Evolutionary conservation across 2,329 filamentous ascomycete species (phyloP), one percentile per base, ranked within the genome.

Genomic region (Aspergillus sp.): DNA sequence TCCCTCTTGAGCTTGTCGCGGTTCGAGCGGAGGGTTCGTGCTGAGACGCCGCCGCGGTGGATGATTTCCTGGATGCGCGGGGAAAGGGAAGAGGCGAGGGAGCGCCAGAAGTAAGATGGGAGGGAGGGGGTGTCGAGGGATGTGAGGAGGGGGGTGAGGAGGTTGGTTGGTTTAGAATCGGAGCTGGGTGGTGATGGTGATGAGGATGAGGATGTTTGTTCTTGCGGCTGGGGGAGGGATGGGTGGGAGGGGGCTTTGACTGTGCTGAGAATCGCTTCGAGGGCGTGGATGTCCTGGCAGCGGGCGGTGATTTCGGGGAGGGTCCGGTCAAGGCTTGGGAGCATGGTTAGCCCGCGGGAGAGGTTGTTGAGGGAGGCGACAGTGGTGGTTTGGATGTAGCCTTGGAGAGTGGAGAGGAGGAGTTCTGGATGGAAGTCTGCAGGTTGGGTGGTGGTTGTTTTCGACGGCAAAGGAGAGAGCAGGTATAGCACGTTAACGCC

Each of bases 101-200:
- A 90, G 53, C 95, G 84, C 92, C 95, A 99, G 77, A 96, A 99
- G 73, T 93, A 96, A 0, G 90, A 93, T 1, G 91, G 86, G 15
- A 99, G 79, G 2, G 90, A 95, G 0, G 90, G 86, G 0, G 92
- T 96, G 74, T 98, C 95, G 7, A 99, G 84, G n/a, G 88, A 81
- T 11, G 84, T 79, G 8, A 96, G 83, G 0, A 96, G 78, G 0
- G 88, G 88, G 57, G 88, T 84, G 0, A 97, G 81, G 43, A 97
- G 82, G 57, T 84, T 84, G 48, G 68, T 56, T 27, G 7, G n/a
- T n/a, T 70, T 68, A 39, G 55, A 64, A 14, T 44, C 15, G 27
- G 27, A 11, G 27, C 3, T 31, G 27, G 27, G 9, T 31, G 9
- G 27, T 27, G 24, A 1, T 11, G 27, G 27, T 24, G 15, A 14